Evolutionary conservation across 495 filamentous ascomycete species (phyloP), one percentile per base, ranked within the genome.

Genomic region (Tuber microsphaerosporum): DNA sequence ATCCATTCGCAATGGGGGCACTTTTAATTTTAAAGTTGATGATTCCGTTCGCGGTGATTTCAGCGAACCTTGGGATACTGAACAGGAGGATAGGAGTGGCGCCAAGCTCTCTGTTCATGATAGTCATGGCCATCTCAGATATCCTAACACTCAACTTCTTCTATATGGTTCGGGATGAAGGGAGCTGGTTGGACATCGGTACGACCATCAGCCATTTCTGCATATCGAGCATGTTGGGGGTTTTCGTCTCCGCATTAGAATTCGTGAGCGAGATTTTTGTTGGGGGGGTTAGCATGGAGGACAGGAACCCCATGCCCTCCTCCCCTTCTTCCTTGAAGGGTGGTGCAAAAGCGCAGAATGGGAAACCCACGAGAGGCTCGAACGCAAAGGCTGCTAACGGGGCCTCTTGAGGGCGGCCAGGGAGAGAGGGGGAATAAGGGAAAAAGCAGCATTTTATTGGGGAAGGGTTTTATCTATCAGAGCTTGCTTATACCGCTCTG

Each of bases 61-160:
- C 91, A 74, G 94, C 94, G 9, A 97, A 97, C 81, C 88, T 99
- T 31, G 96, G 94, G 2, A 93, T 98, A 61, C 88, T 99, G n/a
- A 98, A 97, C 84, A 89, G 89, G 72, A 85, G 91, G 7, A 85
- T 98, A 4, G 91, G 92, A 48, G 90, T 98, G 0, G 91, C 92
- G 7, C 90, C 90, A 14, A 89, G 87, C 70, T 93, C 92, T 26
- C 86, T 99, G 37, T 97, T 97, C 85, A 97, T 97, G 93, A 84
- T 97, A 1, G 93, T 96, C 68, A 97, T 97, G 90, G 91, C 93
- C 22, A 88, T 97, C 70, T 92, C 92, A 71, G 96, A 99, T 83
- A 89, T 97, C 69, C 86, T 98, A 81, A 98, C 96, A 7, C 86
- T 99, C 73, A 93, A 95, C 83, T 99, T 99, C 87, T 99, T 99